phyloP scores from a whole-genome alignment of 345 rosid genomes.

The Arabidopsis arenosa region DNA sequence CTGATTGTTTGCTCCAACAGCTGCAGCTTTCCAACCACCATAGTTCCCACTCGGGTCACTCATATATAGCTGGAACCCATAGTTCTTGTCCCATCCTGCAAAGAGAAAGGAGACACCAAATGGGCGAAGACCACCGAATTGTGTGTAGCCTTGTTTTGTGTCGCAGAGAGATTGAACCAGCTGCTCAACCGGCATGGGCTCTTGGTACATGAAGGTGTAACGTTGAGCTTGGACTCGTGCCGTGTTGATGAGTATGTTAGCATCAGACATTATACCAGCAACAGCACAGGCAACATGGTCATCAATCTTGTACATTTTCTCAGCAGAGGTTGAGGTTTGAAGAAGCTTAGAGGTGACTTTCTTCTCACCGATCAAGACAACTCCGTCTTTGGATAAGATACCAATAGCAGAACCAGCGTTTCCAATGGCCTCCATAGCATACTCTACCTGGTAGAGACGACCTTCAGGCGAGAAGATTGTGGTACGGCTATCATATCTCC shows the following conservation, averaged over 20 bases:
- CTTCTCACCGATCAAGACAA: slow-evolving; percentile 91
- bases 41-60: slow-evolving; percentile 98
- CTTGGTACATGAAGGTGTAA: slow-evolving; percentile 87
- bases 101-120: slow-evolving; percentile 94
- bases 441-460: slow-evolving; percentile 98
- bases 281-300: slow-evolving; percentile 97
- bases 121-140: slow-evolving; percentile 96
- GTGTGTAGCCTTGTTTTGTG: slow-evolving; percentile 96
- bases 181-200: slow-evolving; percentile 98
- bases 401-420: slow-evolving; percentile 97
- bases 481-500: slow-evolving; percentile 98
- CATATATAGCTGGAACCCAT: slow-evolving; percentile 91
- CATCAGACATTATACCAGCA: slow-evolving; percentile 99
- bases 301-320: slow-evolving; percentile 98
- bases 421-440: slow-evolving; percentile 99
- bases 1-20: slow-evolving; percentile 93
- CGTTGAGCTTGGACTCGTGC: slow-evolving; percentile 97
- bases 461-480: slow-evolving; percentile 99
- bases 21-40: slow-evolving; percentile 97
- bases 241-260: slow-evolving; percentile 92
- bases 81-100: slow-evolving; percentile 96
- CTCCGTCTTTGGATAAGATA: slow-evolving; percentile 86
- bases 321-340: slow-evolving; percentile 86
- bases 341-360: slow-evolving; percentile 97
- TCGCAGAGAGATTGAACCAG: slow-evolving; percentile 95